A percentile compares a stretch with the other conserved stretches of the same genome.
These are phyloP conservation scores for Aquilaria sinensis DNA, from an alignment of 345 rosid species.

Conservation along the genomic window DNA sequence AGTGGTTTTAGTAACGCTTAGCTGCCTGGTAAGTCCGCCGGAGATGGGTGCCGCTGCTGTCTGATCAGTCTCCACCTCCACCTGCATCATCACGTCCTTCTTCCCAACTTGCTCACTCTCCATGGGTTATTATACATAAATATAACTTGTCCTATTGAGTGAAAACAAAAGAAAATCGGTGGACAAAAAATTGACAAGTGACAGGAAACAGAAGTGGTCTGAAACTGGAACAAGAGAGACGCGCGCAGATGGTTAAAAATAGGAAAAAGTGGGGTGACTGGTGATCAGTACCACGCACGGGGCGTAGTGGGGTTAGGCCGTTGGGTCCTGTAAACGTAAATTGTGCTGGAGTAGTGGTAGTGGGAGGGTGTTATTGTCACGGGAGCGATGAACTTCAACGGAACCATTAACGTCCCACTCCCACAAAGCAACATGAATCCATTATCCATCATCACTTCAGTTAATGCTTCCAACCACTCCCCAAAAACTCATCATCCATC, in stretches of 20 bases:
- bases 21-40: slow-evolving; percentile 36
- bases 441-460: slow-evolving; percentile 9
- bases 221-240: too few relatives aligned
- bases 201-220: not conserved
- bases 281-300: too few relatives aligned
- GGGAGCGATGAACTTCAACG: slow-evolving; percentile 15
- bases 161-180: not conserved
- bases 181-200: too few relatives aligned
- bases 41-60: slow-evolving; percentile 7
- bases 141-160: not conserved
- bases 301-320: too few relatives aligned
- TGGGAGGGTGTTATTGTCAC: slow-evolving; percentile 13
- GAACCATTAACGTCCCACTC: slow-evolving; percentile 27
- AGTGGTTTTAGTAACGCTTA: slow-evolving; percentile 40
- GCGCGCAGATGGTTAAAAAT: not conserved
- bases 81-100: slow-evolving; percentile 25
- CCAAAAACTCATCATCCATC: too few relatives aligned
- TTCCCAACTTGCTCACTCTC: slow-evolving; percentile 18
- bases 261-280: slow-evolving; percentile 5
- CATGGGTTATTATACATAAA: slow-evolving; percentile 9
- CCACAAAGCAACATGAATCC: too few relatives aligned
- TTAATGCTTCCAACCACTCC: too few relatives aligned
- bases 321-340: too few relatives aligned
- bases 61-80: slow-evolving; percentile 21
- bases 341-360: too few relatives aligned